A percentile compares a stretch with the other conserved stretches of the same genome.
Conservation (phyloP, 2,329 filamentous ascomycete genomes). For the Fusarium liriodendri region DNA sequence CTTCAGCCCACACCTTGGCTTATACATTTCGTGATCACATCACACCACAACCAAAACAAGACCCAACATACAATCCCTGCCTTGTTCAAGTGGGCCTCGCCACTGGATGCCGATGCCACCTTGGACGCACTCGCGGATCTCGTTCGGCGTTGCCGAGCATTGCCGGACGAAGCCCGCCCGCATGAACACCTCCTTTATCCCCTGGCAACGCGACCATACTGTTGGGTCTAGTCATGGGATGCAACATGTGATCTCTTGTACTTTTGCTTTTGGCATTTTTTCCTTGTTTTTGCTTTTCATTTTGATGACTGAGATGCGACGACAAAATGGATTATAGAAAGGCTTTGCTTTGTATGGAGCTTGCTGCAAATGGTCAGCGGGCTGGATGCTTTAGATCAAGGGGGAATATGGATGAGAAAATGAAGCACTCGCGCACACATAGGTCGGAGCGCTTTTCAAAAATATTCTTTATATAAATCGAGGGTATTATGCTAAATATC, state of each 20-base stretch:
- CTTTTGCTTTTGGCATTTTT: not conserved
- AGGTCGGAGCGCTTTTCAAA: slow-evolving; percentile 3
- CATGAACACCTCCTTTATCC: slow-evolving; percentile 35
- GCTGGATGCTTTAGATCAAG: slow-evolving; percentile 13
- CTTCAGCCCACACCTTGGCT: not conserved
- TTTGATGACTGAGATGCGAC: slow-evolving; percentile 13
- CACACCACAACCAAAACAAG: slow-evolving; percentile 3
- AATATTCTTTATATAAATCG: slow-evolving; percentile 23
- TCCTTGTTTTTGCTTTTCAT: not conserved
- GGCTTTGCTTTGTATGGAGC: slow-evolving; percentile 5
- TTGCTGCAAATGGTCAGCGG: slow-evolving; percentile 20
- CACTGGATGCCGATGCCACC: slow-evolving; percentile 20
- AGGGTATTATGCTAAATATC: slow-evolving; percentile 42
- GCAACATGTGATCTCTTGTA: slow-evolving; percentile 1
- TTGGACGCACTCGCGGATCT: slow-evolving; percentile 26
- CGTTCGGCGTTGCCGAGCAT: slow-evolving; percentile 38
- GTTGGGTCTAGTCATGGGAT: not conserved
- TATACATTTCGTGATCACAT: slow-evolving; percentile 9
- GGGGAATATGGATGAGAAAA: slow-evolving; percentile 13
- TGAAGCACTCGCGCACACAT: slow-evolving; percentile 4
- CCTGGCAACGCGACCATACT: slow-evolving; percentile 25
- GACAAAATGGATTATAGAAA: slow-evolving; percentile 8
- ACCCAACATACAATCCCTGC: slow-evolving; percentile 21
- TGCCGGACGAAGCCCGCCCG: slow-evolving; percentile 28
- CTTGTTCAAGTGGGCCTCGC: slow-evolving; percentile 31